A percentile compares a stretch with the other conserved stretches of the same genome.
Conservation (phyloP, 192 early-diverging fungal species). For the Coemansia sp. region DNA sequence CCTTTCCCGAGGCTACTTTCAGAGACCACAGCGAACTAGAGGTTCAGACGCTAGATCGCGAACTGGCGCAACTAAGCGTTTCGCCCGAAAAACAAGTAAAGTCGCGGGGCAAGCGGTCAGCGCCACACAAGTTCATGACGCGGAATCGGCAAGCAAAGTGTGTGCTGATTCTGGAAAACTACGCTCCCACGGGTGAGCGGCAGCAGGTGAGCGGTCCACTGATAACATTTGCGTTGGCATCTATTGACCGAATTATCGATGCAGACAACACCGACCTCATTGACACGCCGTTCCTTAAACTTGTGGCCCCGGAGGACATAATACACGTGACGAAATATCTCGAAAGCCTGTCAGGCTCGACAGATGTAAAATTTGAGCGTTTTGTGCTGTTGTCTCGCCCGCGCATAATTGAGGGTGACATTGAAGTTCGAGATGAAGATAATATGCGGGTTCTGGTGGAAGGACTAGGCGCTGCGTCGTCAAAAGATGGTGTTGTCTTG, state of each 20-base stretch:
- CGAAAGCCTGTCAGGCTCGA: slow-evolving; percentile 19
- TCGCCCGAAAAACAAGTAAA: background rate
- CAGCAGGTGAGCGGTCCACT: slow-evolving; percentile 22
- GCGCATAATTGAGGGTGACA: slow-evolving; percentile 36
- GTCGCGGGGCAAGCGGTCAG: background rate
- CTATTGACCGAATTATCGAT: slow-evolving; percentile 28
- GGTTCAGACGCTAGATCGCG: slow-evolving; percentile 44
- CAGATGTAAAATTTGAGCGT: slow-evolving; percentile 34
- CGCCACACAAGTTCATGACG: slow-evolving; percentile 21
- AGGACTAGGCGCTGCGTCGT: slow-evolving; percentile 31
- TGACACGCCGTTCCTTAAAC: slow-evolving; percentile 34
- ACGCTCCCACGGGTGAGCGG: slow-evolving; percentile 4
- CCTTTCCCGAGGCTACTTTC: slow-evolving; percentile 35
- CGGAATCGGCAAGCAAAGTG: slow-evolving; percentile 22
- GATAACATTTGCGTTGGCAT: slow-evolving; percentile 32
- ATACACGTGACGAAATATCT: slow-evolving; percentile 24
- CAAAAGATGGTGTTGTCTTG: slow-evolving; percentile 35
- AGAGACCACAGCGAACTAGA: slow-evolving; percentile 19
- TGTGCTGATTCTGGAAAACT: slow-evolving; percentile 37
- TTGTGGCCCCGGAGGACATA: slow-evolving; percentile 43
- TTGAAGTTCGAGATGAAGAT: slow-evolving; percentile 15
- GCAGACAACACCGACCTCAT: slow-evolving; percentile 29
- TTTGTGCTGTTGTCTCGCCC: slow-evolving; percentile 33
- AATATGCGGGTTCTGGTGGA: slow-evolving; percentile 32
- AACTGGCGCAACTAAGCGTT: slow-evolving; percentile 23